Percentiles rank a stretch among this genome's conserved stretches.
These are phyloP conservation scores for Kluyveromyces wickerhamii DNA, from an alignment of 805 yeast genomes.

Conservation along the genomic window DNA sequence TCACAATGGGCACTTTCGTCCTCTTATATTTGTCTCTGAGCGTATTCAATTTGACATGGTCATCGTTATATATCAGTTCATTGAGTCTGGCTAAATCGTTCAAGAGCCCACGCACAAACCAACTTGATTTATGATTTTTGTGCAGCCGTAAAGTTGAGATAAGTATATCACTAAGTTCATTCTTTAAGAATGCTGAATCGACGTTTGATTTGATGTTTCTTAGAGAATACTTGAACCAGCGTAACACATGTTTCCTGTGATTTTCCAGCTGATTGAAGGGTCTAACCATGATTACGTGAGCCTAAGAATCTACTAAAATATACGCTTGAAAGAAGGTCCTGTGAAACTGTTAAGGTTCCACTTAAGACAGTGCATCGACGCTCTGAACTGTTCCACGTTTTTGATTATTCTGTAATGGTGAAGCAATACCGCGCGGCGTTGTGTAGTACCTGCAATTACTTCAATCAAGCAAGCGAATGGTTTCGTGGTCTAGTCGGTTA, in stretches of 20 bases:
- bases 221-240: conserved; percentile 25
- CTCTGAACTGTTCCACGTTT: too few relatives aligned
- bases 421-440: too few relatives aligned
- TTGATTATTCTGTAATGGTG: too few relatives aligned
- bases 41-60: conserved; percentile 8
- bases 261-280: conserved; percentile 24
- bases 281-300: conserved; percentile 25
- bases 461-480: conserved; percentile 43
- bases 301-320: too few relatives aligned
- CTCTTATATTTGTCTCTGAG: conserved; percentile 7
- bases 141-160: conserved; percentile 11
- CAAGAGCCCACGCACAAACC: conserved; percentile 16
- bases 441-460: too few relatives aligned
- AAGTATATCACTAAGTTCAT: conserved; percentile 9
- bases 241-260: conserved; percentile 25
- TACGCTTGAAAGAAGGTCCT: too few relatives aligned
- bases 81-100: conserved; percentile 14
- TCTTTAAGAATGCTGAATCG: conserved; percentile 12
- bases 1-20: background rate
- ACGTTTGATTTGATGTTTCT: conserved; percentile 18
- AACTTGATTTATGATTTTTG: conserved; percentile 20
- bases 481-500: conserved; percentile 99
- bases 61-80: conserved; percentile 4
- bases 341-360: too few relatives aligned
- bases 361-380: too few relatives aligned